phyloP scores from a whole-genome alignment of 192 early-diverging fungal species.

The Phlyctochytrium arcticum region DNA sequence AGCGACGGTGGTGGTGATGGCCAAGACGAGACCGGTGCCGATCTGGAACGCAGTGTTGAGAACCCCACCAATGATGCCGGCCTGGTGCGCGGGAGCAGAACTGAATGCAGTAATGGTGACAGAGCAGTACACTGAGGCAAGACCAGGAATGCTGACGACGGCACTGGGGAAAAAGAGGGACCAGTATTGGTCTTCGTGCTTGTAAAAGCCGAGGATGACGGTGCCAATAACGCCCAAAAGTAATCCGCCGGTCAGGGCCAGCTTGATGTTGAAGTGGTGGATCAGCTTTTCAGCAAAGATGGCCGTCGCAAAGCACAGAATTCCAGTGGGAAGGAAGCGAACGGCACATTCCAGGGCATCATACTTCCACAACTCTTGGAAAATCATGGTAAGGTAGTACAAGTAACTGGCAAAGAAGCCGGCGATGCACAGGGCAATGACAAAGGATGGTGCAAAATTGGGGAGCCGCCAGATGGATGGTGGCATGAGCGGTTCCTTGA shows the following conservation, averaged over 20 bases:
- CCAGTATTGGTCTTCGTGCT: constrained; percentile 23
- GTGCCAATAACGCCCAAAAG: constrained; percentile 7
- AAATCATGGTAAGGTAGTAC: constrained; percentile 38
- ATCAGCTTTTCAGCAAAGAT: constrained; percentile 28
- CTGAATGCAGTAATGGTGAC: constrained; percentile 15
- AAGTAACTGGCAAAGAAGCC: constrained; percentile 41
- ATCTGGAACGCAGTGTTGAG: constrained; percentile 35
- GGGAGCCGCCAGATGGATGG: constrained; percentile 33
- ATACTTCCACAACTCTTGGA: constrained; percentile 40
- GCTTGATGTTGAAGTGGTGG: constrained; percentile 14
- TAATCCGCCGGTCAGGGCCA: constrained; percentile 8
- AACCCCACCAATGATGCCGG: constrained; percentile 27
- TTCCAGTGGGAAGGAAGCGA: constrained; percentile 33
- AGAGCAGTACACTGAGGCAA: constrained; percentile 3
- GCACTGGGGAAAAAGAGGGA: constrained; percentile 9
- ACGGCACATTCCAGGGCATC: constrained; percentile 35
- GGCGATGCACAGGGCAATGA: constrained; percentile 10
- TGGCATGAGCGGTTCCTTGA: constrained; percentile 30
- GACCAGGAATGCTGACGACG: constrained; percentile 3
- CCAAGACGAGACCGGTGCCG: constrained; percentile 24
- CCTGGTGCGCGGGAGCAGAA: constrained; percentile 11
- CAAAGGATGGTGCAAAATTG: constrained; percentile 38
- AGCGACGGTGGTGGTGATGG: constrained; percentile 24
- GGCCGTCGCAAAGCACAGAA: constrained; percentile 27
- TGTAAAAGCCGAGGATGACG: constrained; percentile 22